A percentile compares a stretch with the other conserved stretches of the same genome.
phyloP scores from a whole-genome alignment of 805 yeast genomes.

The Saturnispora serradocipensis region DNA sequence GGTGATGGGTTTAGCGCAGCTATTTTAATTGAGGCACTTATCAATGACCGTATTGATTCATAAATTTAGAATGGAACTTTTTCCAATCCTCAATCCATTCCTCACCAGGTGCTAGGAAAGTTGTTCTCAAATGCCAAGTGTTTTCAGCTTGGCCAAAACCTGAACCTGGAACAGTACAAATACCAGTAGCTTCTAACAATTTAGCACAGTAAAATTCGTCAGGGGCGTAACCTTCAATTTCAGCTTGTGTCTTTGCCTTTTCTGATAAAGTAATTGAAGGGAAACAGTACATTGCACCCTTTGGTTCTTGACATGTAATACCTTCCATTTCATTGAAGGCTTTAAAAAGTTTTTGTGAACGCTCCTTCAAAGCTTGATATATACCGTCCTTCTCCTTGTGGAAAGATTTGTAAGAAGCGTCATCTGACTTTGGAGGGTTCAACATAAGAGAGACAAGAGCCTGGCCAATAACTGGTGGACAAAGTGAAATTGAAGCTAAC shows the following conservation, averaged over 20 bases:
- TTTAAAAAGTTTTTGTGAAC: conserved; percentile 56
- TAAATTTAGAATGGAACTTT: conserved; percentile 67
- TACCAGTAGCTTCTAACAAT: conserved; percentile 80
- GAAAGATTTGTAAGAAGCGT: conserved; percentile 62
- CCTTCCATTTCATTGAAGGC: conserved; percentile 77
- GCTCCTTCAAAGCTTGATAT: conserved; percentile 47
- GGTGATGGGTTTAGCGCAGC: too few relatives aligned
- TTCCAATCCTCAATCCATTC: conserved; percentile 81
- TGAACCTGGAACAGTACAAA: conserved; percentile 95
- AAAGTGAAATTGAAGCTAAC: conserved; percentile 81
- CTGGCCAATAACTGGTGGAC: conserved; percentile 95
- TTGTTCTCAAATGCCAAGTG: conserved; percentile 89
- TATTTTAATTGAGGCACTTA: too few relatives aligned
- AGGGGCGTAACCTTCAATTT: conserved; percentile 44
- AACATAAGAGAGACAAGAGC: conserved; percentile 88
- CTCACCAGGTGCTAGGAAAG: conserved; percentile 91
- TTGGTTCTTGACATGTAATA: conserved; percentile 77
- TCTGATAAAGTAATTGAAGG: conserved; percentile 65
- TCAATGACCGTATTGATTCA: conserved; percentile 37
- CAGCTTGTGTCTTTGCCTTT: conserved; percentile 55
- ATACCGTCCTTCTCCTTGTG: conserved; percentile 52
- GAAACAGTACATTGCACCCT: conserved; percentile 97
- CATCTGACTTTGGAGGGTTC: conserved; percentile 78
- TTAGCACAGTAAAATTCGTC: conserved; percentile 88
- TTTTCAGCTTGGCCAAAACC: conserved; percentile 93